Base-by-base conservation (phyloP, 108 stramenopile species). In the Epithemia pelagica region DNA sequence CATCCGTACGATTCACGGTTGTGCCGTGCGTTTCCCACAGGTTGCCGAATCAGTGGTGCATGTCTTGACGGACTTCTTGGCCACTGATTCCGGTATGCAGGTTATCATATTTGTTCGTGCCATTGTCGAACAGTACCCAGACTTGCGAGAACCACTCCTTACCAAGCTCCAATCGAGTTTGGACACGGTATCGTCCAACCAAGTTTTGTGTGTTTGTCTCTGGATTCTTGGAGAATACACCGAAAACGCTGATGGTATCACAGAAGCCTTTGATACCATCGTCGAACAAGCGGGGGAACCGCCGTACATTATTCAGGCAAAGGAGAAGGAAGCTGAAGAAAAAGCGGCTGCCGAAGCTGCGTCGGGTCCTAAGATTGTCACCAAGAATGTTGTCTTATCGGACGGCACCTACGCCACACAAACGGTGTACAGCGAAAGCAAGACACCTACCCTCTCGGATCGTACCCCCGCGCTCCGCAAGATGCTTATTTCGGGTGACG, bases 371-470 rank as follows among this genome's bases (percentile, higher is more conserved):
- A 87, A 86, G 68, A 72, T 88, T 64, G 79, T 91, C 32, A 95
- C 95, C 28, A 96, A 96, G 75, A 96, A 96, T 66, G 95, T 97
- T n/a, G 94, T 99, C 0, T 81, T 99, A 20, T 71, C 96, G 3
- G 99, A 99, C 77, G 99, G 99, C 52, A 99, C 97, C 19, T 99
- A 99, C 71, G 97, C 99, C 19, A 97, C 97, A 0, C 97, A 99
- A 77, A 95, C 96, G 0, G 77, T 89, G 22, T 91, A 91, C 67
- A 77, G 70, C 5, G 80, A 91, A 63, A 61, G 72, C 74, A 85
- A 60, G 66, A 67, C 28, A 63, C 67, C 56, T 69, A 15, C 15
- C 10, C 70, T 68, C 22, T 46, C 71, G 59, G 92, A 94, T 73
- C 78, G 85, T 28, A 87, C 82, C 32, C 88, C 88, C 18, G 71